Base-by-base conservation (phyloP, 1,284 basidiomycete genomes). In the Chondrostereum purpureum region DNA sequence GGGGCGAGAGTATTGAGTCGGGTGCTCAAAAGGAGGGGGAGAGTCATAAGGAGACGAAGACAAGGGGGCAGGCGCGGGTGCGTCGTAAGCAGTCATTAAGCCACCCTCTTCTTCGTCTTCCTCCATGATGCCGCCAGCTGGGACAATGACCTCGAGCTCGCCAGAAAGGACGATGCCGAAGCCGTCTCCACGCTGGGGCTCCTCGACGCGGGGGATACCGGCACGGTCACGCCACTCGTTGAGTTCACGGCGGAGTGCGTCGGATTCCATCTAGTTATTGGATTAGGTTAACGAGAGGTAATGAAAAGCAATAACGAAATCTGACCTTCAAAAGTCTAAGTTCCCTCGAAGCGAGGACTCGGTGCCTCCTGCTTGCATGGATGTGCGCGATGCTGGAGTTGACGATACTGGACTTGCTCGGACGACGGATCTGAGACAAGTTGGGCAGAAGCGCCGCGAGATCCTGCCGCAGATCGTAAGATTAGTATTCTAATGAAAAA, bases 371-470 rank as follows among this genome's bases (percentile, higher is more conserved):
- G 44, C 86, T 83, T 40, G 84, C 79, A 58, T 87, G 83, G 54
- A 93, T 78, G 62, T 92, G 83, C 0, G 87, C 80, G 60, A 93
- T 92, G 50, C 80, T 85, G 39, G 87, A 91, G 69, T 94, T 95
- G 64, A 97, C 92, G 61, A 96, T 95, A 48, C 88, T 86, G 13
- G 87, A 89, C 69, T 97, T 97, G 63, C 88, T 92, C 1, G 92
- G 93, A 38, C 93, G 83, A 52, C 92, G 85, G 66, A 92, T 88
- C 56, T 88, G 79, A 14, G 87, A 87, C 50, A 95, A 82, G 62
- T 92, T 89, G 43, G 92, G 92, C 13, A 95, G 79, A 33, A 93
- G 78, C 11, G 82, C 81, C 46, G 92, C 92, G 46, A 95, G 86
- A 55, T 91, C 88, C 86, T 89, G 43, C 14, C 40, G 52, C 48